phyloP scores from a whole-genome alignment of 257 asterid genomes.

The Vinca minor region DNA sequence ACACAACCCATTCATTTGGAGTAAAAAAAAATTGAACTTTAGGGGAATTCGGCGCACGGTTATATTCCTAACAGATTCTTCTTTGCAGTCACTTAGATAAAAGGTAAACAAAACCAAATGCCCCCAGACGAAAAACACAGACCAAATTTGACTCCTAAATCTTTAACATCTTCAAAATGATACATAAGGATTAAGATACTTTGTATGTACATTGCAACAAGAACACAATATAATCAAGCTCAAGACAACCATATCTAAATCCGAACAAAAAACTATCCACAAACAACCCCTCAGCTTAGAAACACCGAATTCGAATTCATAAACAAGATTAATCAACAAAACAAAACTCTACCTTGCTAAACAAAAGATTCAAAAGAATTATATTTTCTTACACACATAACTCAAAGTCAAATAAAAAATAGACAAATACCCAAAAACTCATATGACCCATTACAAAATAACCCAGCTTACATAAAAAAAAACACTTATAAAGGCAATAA shows the following conservation, averaged over 20 bases:
- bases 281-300: neutral
- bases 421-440: neutral
- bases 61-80: neutral
- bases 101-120: neutral
- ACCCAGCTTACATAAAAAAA: conserved; percentile 4
- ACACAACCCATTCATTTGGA: neutral
- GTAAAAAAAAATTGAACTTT: neutral
- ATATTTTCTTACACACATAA: neutral
- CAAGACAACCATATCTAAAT: neutral
- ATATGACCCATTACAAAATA: conserved; percentile 3
- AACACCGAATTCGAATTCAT: neutral
- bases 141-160: neutral
- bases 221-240: neutral
- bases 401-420: conserved; percentile 2
- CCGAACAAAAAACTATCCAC: neutral
- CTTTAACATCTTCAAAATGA: too few species aligned
- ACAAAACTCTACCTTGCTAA: neutral
- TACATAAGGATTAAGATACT: neutral
- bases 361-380: neutral
- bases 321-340: neutral
- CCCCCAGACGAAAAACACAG: too few species aligned
- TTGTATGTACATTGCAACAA: neutral
- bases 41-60: neutral
- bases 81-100: neutral
- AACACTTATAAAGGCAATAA: neutral